Evolutionary conservation across 257 asterid species (phyloP).

Genomic region (Petunia secreta): DNA sequence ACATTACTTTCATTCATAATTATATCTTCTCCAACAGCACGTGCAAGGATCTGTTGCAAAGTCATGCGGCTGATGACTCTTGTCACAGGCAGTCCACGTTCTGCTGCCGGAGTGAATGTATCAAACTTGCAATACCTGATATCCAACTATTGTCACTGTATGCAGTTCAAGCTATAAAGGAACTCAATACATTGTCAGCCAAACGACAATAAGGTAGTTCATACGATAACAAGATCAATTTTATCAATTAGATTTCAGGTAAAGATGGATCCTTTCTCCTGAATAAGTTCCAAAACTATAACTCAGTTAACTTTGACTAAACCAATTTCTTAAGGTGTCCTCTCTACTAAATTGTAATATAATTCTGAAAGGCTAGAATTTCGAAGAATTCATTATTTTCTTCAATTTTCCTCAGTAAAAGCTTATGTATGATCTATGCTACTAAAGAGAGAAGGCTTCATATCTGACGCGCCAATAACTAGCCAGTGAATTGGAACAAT

Average conservation of each 20-base stretch:
- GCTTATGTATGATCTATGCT: neutral
- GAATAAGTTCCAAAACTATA: neutral
- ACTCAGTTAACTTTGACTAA: neutral
- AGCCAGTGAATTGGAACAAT: neutral
- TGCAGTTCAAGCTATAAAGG: conserved; percentile 22
- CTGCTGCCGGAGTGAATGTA: conserved; percentile 95
- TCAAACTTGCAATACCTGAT: conserved; percentile 95
- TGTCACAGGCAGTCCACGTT: conserved; percentile 92
- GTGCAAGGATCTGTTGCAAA: conserved; percentile 84
- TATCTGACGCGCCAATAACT: neutral
- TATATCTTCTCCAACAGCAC: conserved; percentile 78
- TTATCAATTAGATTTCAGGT: conserved; percentile 17
- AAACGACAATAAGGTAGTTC: neutral
- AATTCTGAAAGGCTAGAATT: neutral
- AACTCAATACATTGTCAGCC: neutral
- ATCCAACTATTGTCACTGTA: conserved; percentile 43
- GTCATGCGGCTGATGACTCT: conserved; percentile 93
- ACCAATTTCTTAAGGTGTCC: neutral
- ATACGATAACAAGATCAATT: neutral
- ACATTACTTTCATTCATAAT: conserved; percentile 84
- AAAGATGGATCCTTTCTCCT: neutral
- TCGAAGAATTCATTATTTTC: conserved; percentile 1
- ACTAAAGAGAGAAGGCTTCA: neutral
- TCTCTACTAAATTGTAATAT: neutral
- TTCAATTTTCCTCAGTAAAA: neutral